Base-by-base conservation (phyloP, 768 basidiomycete genomes). In the Hemileccinum rubropunctum region DNA sequence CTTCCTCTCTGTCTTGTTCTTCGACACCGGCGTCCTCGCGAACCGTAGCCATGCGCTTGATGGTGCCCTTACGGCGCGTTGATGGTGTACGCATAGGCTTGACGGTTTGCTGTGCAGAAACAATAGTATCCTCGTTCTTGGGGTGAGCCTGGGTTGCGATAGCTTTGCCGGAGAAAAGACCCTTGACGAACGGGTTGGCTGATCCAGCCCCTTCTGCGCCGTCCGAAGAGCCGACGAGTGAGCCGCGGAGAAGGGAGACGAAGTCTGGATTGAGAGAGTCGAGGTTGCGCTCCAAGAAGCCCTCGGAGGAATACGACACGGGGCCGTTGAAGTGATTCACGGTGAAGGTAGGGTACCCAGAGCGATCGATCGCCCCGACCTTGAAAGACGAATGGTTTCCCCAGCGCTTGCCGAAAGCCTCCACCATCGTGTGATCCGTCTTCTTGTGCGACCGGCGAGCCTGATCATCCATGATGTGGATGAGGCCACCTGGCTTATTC, bases 381-480 rank as follows among this genome's bases (percentile, higher is more conserved):
- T 95, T 95, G 83, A 98, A 98, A 0, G 86, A 87, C 0, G 88
- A 79, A 62, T 98, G 95, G 58, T 91, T 95, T 6, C 84, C 90
- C 91, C 94, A 98, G 1, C 95, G 81, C 69, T 98, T 98, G 41
- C 80, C 76, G 63, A 98, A 92, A 0, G 95, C 91, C 59, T 97
- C 93, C 9, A 95, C 82, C 92, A 98, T 97, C 0, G 88, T 91
- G 47, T 86, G 80, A 60, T 95, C 92, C 3, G 86, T 95, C 81
- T 95, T 94, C 72, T 93, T 95, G 51, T 83, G 86, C 49, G 81
- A 79, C 34, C 89, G 78, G 12, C 88, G 79, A 1, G 94, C 89
- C 68, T 97, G 94, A 63, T 98, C 95, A 63, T 98, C 95, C 88
- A 98, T 91, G 68, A 98, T 98, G 61, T 95, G 92, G 46, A 98